phyloP scores from a whole-genome alignment of 257 asterid species.

The Solanum habrochaites region DNA sequence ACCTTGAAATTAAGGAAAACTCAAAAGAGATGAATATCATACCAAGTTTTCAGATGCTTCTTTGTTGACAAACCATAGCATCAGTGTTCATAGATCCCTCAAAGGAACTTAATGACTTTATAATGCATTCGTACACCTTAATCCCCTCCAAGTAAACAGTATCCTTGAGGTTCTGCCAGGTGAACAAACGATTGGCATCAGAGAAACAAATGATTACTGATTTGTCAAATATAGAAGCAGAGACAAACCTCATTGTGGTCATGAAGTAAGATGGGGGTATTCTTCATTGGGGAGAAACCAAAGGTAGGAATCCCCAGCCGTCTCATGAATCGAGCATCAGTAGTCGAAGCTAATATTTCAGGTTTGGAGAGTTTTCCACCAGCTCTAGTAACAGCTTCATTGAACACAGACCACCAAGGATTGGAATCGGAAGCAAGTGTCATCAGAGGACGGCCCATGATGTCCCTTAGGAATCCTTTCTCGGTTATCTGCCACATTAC shows the following conservation, averaged over 20 bases:
- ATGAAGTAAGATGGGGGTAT: conserved; percentile 82
- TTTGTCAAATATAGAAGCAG: neutral
- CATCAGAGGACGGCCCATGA: conserved; percentile 52
- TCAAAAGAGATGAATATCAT: neutral
- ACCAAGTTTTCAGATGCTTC: neutral
- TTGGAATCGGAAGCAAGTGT: conserved; percentile 67
- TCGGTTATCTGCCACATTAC: conserved; percentile 35
- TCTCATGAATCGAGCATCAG: conserved; percentile 82
- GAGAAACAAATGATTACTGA: neutral
- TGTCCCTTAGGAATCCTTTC: conserved; percentile 67
- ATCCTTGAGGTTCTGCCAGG: conserved; percentile 56
- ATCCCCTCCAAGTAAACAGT: conserved; percentile 72
- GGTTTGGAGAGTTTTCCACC: conserved; percentile 94
- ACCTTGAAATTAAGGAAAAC: neutral
- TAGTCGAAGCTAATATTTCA: conserved; percentile 75
- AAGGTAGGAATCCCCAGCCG: conserved; percentile 67
- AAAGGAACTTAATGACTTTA: conserved; percentile 57
- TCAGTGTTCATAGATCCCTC: neutral
- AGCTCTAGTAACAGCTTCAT: conserved; percentile 54
- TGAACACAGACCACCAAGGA: conserved; percentile 82
- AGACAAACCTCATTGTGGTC: conserved; percentile 80
- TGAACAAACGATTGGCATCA: neutral
- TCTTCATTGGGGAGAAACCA: conserved; percentile 96
- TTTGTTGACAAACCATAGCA: neutral
- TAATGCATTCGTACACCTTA: conserved; percentile 62